Evolutionary conservation across 169 alveolate species (phyloP).

Genomic region (Cryptosporidium viatorum): DNA sequence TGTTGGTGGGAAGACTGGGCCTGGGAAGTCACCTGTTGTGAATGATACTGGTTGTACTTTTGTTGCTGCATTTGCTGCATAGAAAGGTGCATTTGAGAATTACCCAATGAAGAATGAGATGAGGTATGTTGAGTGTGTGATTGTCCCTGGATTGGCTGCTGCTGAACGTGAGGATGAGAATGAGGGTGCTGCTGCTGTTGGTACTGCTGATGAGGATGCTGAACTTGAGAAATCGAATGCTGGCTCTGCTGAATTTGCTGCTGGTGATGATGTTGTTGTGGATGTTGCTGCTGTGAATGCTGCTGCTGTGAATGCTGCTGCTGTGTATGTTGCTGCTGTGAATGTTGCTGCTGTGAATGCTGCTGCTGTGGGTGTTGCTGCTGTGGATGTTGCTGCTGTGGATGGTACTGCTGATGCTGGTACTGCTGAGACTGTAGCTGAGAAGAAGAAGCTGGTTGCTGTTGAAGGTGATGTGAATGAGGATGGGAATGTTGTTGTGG

Average conservation of each 20-base stretch:
- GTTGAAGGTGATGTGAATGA: neutral
- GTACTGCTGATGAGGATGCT: slow-evolving; percentile 12
- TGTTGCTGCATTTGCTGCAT: slow-evolving; percentile 25
- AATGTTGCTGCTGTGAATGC: neutral
- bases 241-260: slow-evolving; percentile 39
- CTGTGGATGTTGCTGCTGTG: neutral
- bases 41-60: slow-evolving; percentile 2
- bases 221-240: slow-evolving; percentile 5
- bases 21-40: neutral
- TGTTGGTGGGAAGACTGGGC: slow-evolving; percentile 4
- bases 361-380: neutral
- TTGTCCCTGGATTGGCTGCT: neutral
- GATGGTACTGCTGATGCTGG: slow-evolving; percentile 3
- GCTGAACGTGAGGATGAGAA: neutral
- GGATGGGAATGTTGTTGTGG: neutral
- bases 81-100: neutral
- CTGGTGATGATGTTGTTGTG: slow-evolving; percentile 6
- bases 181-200: slow-evolving; percentile 6
- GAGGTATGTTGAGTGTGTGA: neutral
- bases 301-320: slow-evolving; percentile 14
- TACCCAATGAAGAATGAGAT: neutral
- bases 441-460: slow-evolving; percentile 6
- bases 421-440: slow-evolving; percentile 14
- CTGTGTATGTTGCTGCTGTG: neutral
- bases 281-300: slow-evolving; percentile 7